A percentile compares a stretch with the other conserved stretches of the same genome.
Evolutionary conservation across 2,329 filamentous ascomycete species (phyloP).

Genomic region (Nannizziopsis arthrosporioides): DNA sequence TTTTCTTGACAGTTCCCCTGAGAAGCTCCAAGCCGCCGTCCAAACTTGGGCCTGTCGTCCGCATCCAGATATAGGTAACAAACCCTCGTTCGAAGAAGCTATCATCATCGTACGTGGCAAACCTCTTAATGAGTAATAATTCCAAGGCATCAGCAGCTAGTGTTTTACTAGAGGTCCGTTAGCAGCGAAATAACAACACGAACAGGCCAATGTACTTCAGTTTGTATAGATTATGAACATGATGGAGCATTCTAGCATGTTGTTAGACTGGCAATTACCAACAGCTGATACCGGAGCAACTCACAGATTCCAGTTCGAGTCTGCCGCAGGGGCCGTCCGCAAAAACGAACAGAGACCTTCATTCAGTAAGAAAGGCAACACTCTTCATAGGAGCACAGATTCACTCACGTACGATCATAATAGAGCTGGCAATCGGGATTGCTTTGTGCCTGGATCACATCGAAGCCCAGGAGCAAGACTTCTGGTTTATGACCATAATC

Average conservation of each 20-base stretch:
- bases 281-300: conserved; percentile 10
- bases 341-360: conserved; percentile 51
- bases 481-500: conserved; percentile 54
- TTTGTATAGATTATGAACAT: conserved; percentile 53
- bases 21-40: conserved; percentile 27
- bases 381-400: not conserved
- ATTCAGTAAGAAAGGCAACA: conserved; percentile 8
- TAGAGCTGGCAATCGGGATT: conserved; percentile 31
- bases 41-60: conserved; percentile 33
- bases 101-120: conserved; percentile 40
- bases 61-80: conserved; percentile 57
- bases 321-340: conserved; percentile 46
- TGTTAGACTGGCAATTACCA: not conserved
- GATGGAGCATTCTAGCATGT: conserved; percentile 44
- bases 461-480: conserved; percentile 56
- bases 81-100: conserved; percentile 59
- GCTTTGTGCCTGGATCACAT: conserved; percentile 43
- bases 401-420: conserved; percentile 26
- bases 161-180: conserved; percentile 21
- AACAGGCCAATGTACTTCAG: conserved; percentile 41
- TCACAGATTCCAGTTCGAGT: conserved; percentile 51
- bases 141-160: conserved; percentile 44
- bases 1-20: conserved; percentile 12
- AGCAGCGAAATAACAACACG: conserved; percentile 8
- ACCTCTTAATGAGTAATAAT: conserved; percentile 48